Evolutionary conservation across 2,329 filamentous ascomycete species (phyloP), one percentile per base, ranked within the genome.

Genomic region (Botrytis paeoniae): DNA sequence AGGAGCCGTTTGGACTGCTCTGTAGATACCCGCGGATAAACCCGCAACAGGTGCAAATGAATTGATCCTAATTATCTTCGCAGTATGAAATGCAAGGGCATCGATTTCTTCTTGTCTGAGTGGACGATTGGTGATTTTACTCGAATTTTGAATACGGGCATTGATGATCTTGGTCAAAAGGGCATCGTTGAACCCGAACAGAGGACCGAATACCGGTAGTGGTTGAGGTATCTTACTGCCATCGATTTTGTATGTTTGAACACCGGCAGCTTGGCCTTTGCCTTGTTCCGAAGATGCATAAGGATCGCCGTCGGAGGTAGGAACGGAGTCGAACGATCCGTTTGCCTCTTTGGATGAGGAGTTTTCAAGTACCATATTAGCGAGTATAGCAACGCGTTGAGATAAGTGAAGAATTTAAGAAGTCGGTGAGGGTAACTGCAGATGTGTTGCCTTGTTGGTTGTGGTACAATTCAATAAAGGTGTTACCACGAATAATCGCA

Each of bases 321-420:
- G 79, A 60, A 75, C 71, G 29, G 61, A 69, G 45, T 80, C 78
- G 48, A 74, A 63, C 59, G 75, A 77, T 51, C 75, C 62, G 70
- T 76, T 57, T 29, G 63, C 54, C 63, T 57, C 60, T 22, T 54
- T 45, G 16, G 75, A 71, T 16, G 76, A 75, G n/a, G 74, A 69
- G 63, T 79, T 76, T 61, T 77, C 73, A 73, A 79, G 78, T 37
- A 78, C 77, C 78, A 80, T 80, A 7, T 35, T 74, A 72, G 61
- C 48, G 22, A 18, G 45, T 14, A 25, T 29, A 5, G 18, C 39
- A 41, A 64, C 75, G 32, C 39, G 7, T 60, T 54, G 63, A 69
- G 45, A 6, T 37, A 59, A 18, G 18, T 41, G 39, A 60, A 29
- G 48, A 16, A 14, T 66, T 65, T 25, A 71, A 39, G 62, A 64